Evolutionary conservation across 108 stramenopile genomes (phyloP).

Genomic region (Epithemia pelagica): DNA sequence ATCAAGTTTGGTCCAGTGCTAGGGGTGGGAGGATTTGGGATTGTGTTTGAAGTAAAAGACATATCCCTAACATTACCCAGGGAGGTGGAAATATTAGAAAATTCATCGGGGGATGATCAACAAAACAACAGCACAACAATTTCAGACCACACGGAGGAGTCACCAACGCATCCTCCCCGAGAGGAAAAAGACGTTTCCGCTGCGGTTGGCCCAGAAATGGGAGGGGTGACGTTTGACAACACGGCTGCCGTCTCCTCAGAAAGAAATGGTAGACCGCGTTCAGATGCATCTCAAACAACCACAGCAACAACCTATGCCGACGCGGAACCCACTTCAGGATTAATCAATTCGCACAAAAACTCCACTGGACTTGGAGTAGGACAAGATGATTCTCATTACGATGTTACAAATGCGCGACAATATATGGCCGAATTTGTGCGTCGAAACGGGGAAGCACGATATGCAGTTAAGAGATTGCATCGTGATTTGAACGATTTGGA

Average conservation of each 20-base stretch:
- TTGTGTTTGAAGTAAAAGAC: constrained; percentile 36
- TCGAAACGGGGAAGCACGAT: constrained; percentile 45
- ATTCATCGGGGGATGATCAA: background rate
- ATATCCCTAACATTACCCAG: constrained; percentile 2
- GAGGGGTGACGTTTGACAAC: background rate
- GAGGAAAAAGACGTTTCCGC: background rate
- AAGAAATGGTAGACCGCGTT: constrained; percentile 5
- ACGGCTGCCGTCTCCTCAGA: background rate
- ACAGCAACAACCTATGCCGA: background rate
- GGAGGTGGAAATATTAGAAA: background rate
- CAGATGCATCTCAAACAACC: constrained; percentile 26
- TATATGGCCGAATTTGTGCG: constrained; percentile 28
- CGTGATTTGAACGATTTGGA: constrained; percentile 24
- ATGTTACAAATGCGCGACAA: constrained; percentile 27
- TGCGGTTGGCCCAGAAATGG: background rate
- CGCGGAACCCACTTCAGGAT: constrained; percentile 5
- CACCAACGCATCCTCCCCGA: background rate
- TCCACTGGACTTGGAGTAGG: constrained; percentile 28
- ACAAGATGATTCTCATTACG: constrained; percentile 30
- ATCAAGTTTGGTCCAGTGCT: constrained; percentile 27
- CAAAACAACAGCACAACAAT: background rate
- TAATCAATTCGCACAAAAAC: constrained; percentile 30
- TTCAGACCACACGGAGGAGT: background rate
- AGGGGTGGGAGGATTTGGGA: constrained; percentile 44
- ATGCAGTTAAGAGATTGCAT: constrained; percentile 47